Conservation (phyloP, 1,284 basidiomycete species). For the Heterobasidion occidentale region DNA sequence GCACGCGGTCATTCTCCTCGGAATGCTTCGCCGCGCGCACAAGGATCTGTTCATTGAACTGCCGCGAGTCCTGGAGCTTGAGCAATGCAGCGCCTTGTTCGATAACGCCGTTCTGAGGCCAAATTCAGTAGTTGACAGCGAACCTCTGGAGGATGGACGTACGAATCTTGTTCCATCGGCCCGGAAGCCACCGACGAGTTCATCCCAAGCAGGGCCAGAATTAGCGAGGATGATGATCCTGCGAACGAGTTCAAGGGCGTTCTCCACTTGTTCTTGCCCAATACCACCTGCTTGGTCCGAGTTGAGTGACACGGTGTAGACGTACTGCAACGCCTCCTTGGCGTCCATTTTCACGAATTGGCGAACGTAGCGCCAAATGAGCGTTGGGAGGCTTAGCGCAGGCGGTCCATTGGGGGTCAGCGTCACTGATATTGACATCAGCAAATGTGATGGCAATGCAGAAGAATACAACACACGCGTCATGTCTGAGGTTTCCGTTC, state of each 20-base stretch:
- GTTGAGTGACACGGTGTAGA: slow-evolving; percentile 82
- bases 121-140: neutral
- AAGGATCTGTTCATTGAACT: slow-evolving; percentile 83
- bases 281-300: slow-evolving; percentile 66
- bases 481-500: slow-evolving; percentile 75
- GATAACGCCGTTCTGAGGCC: slow-evolving; percentile 70
- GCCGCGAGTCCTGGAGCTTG: slow-evolving; percentile 59
- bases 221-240: slow-evolving; percentile 86
- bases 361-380: slow-evolving; percentile 90
- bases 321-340: slow-evolving; percentile 91
- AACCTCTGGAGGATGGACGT: slow-evolving; percentile 23
- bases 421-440: slow-evolving; percentile 39
- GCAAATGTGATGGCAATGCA: neutral
- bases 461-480: slow-evolving; percentile 53
- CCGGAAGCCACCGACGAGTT: slow-evolving; percentile 86
- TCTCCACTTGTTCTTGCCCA: slow-evolving; percentile 80
- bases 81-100: slow-evolving; percentile 79
- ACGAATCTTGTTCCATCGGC: slow-evolving; percentile 86
- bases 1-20: slow-evolving; percentile 71
- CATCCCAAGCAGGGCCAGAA: slow-evolving; percentile 79
- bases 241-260: slow-evolving; percentile 81
- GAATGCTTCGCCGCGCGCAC: slow-evolving; percentile 72
- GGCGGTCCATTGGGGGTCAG: slow-evolving; percentile 56
- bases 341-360: slow-evolving; percentile 90
- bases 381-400: slow-evolving; percentile 75